phyloP scores from a whole-genome alignment of 2,329 filamentous ascomycete genomes.

The Teratosphaeria zuluensis region DNA sequence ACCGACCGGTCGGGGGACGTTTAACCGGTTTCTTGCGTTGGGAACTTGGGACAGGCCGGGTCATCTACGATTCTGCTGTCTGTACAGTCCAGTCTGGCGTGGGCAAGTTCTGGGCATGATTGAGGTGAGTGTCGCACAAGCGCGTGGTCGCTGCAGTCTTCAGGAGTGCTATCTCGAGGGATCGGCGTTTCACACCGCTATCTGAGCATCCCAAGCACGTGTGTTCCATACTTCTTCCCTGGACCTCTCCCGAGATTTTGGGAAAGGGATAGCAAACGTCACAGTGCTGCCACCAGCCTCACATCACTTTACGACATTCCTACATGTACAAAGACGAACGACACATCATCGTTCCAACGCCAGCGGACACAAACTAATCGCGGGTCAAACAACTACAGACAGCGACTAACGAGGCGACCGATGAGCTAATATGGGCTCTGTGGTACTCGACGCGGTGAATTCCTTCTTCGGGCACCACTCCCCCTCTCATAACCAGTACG shows the following conservation, averaged over 20 bases:
- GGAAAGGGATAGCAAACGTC: not conserved
- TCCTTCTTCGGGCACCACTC: slow-evolving; percentile 41
- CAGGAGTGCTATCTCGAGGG: not conserved
- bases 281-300: not conserved
- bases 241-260: not conserved
- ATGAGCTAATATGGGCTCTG: slow-evolving; percentile 49
- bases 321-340: not conserved
- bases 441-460: slow-evolving; percentile 61
- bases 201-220: not conserved
- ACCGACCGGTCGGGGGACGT: not conserved
- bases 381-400: slow-evolving; percentile 3
- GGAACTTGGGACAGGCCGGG: not conserved
- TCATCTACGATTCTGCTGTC: slow-evolving; percentile 23
- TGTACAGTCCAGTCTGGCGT: not conserved
- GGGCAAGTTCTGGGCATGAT: slow-evolving; percentile 1
- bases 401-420: slow-evolving; percentile 8
- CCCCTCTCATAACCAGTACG: slow-evolving; percentile 15
- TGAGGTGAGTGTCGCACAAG: slow-evolving; percentile 4
- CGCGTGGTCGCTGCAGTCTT: not conserved
- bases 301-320: not conserved
- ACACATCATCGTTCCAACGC: not conserved
- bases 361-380: slow-evolving; percentile 6
- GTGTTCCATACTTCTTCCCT: not conserved
- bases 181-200: not conserved
- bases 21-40: not conserved